Evolutionary conservation across 352 stramenopile species (phyloP).

Genomic region (Phytophthora capsici): DNA sequence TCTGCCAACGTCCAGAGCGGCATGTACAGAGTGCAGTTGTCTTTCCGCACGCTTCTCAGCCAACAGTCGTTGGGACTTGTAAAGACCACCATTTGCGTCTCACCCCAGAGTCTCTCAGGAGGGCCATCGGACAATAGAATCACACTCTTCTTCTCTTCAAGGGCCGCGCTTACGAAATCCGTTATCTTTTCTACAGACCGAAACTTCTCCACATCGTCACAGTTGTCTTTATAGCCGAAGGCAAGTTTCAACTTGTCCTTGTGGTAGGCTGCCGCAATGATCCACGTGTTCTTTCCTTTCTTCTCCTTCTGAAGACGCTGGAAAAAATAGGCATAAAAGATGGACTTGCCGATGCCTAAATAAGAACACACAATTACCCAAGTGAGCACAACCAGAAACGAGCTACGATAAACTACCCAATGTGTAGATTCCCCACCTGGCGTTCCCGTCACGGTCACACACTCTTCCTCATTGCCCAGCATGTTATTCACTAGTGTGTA

Average conservation of each 20-base stretch:
- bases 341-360: not conserved
- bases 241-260: too few species aligned
- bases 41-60: not conserved
- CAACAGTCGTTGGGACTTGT: not conserved
- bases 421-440: not conserved
- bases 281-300: not conserved
- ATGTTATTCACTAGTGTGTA: not conserved
- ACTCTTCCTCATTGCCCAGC: not conserved
- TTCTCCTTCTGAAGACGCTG: not conserved
- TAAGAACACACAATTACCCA: not conserved
- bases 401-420: not conserved
- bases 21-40: not conserved
- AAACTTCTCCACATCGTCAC: not conserved
- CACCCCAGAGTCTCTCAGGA: not conserved
- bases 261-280: not conserved
- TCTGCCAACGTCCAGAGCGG: not conserved
- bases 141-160: not conserved
- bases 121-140: not conserved
- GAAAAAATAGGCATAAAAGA: not conserved
- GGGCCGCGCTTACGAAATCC: not conserved
- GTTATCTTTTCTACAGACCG: not conserved
- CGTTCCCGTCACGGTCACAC: not conserved
- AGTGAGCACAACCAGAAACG: not conserved
- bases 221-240: too few species aligned
- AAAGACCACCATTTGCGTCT: not conserved